Evolutionary conservation across 768 basidiomycete genomes (phyloP), one percentile per base, ranked within the genome.

Genomic region (Lyophyllum semitale): DNA sequence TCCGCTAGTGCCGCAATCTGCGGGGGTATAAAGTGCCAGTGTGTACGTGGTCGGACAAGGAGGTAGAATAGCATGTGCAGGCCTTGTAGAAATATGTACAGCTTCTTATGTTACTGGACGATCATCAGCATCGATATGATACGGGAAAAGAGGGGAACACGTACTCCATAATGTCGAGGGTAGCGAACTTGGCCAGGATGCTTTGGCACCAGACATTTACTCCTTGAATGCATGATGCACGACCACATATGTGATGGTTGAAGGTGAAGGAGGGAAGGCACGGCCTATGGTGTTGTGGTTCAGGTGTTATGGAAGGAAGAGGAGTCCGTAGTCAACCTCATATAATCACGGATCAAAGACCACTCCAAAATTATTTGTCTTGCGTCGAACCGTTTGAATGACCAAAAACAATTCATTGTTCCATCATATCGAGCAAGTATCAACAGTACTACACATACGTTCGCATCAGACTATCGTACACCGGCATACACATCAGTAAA

Each of bases 171-270:
- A 90, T 83, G 66, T 98, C 95, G 11, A 96, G 77, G 6, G 91
- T 90, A 0, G 93, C 93, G 73, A 95, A 96, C 66, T 97, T 94
- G 0, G 94, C 88, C 8, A 96, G 75, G 18, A 88, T 79, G 38
- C 96, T 94, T 59, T 92, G 86, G 62, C 89, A 93, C 87, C 88
- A 23, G 75, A 71, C 1, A 97, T 70, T 64, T 95, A 95, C 65
- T 97, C 95, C 86, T 87, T 90, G 11, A 95, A 73, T 0, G 87
- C 89, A 17, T 91, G 84, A 66, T 98, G 95, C 9, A 95, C 89
- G 37, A 96, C 84, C 0, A 89, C 87, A 69, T 95, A 92, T 4
- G 89, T 87, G 11, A 94, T 78, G 1, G 92, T n/a, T n/a, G n/a
- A n/a, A n/a, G n/a, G n/a, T n/a, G n/a, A n/a, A n/a, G n/a, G n/a